Base-by-base conservation (phyloP, 2,329 filamentous ascomycete genomes). In the Ilyonectria robusta region DNA sequence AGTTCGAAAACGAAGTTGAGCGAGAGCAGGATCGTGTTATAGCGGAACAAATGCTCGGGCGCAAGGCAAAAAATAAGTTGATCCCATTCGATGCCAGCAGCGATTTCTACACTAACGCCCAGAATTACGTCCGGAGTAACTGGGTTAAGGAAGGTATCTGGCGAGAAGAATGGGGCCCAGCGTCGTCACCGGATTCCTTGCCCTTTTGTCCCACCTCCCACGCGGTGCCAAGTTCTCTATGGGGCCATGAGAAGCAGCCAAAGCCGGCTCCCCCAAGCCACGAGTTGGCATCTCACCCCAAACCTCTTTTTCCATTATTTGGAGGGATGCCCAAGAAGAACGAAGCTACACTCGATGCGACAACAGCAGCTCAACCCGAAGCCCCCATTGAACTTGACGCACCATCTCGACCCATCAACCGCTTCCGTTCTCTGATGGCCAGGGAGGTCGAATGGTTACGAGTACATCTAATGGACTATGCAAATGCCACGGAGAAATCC, bases 61-160 rank as follows among this genome's bases (percentile, higher is more conserved):
- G 4, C 26, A 1, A 26, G 6, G 26, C 5, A 26, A 26, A 46
- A 40, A 44, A 23, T 8, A 23, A 59, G 47, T 59, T 55, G 3
- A 11, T 64, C 5, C 46, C 54, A 6, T 59, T 31, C 23, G n/a
- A 51, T 26, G 15, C 4, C 6, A 44, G 19, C 13, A 48, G 19
- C 15, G 54, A 64, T 21, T n/a, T 47, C 5, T 11, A 35, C 13
- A 44, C 53, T 1, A 70, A 67, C 48, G 63, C 69, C 1, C 64
- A 67, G 23, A 71, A 69, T 54, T 69, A 71, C 19, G 59, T 69
- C 13, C 61, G 69, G 2, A 40, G 35, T 9, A 57, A 57, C 29
- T 70, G 69, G 64, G 53, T 60, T 3, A 47, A 69, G 21, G 46
- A 62, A 2, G 67, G 67, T 2, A 71, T 71, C 26, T 70, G 67